Evolutionary conservation across 306 rosid species (phyloP).

Genomic region (Boehmeria nivea): DNA sequence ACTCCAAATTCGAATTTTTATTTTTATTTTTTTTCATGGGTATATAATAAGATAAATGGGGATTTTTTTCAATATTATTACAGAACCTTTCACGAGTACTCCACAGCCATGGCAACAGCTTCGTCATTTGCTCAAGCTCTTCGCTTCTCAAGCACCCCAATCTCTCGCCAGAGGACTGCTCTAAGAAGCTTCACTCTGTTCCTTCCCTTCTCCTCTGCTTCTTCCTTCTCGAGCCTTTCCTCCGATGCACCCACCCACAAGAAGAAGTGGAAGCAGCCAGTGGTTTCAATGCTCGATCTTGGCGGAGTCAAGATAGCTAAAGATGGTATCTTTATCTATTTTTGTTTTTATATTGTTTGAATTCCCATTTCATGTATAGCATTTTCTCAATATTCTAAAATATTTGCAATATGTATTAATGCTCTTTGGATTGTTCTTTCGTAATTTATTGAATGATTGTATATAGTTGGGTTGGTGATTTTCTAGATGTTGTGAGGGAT

Average conservation of each 20-base stretch:
- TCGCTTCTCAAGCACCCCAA: conserved; percentile 37
- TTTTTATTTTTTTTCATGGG: too few relatives aligned
- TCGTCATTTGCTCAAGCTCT: conserved; percentile 39
- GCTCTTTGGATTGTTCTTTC: not conserved
- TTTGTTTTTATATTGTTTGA: not conserved
- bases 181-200: conserved; percentile 34
- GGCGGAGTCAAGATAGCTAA: conserved; percentile 69
- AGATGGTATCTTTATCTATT: conserved; percentile 45
- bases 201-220: conserved; percentile 46
- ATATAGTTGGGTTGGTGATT: conserved; percentile 18
- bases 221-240: conserved; percentile 25
- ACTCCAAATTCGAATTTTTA: too few relatives aligned
- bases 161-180: conserved; percentile 29
- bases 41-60: too few relatives aligned
- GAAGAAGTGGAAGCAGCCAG: conserved; percentile 71
- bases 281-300: conserved; percentile 49
- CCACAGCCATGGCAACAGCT: conserved; percentile 17
- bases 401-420: not conserved
- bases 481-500: conserved; percentile 81
- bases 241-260: conserved; percentile 27
- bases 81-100: too few relatives aligned
- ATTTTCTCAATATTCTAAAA: too few relatives aligned
- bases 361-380: too few relatives aligned
- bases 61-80: too few relatives aligned
- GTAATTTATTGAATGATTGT: not conserved